Conservation (phyloP, 805 yeast genomes). For the Lipomyces sp. region DNA sequence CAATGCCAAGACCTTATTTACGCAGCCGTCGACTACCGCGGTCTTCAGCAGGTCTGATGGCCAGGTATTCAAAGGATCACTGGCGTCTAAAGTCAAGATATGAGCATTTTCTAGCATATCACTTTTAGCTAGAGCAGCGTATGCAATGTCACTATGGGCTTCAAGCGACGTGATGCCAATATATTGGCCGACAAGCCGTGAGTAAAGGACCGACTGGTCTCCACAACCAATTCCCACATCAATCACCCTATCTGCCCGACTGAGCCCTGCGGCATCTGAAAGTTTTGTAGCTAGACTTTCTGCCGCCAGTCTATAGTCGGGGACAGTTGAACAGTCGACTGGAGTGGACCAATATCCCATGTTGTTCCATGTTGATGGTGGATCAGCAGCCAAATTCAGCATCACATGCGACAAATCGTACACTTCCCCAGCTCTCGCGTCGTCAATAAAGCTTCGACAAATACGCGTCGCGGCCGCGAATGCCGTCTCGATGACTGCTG, state of each 20-base stretch:
- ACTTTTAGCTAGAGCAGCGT: neutral
- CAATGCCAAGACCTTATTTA: slow-evolving; percentile 30
- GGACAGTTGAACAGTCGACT: neutral
- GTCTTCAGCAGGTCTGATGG: slow-evolving; percentile 16
- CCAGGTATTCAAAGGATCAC: slow-evolving; percentile 22
- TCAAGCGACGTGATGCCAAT: slow-evolving; percentile 28
- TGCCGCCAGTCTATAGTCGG: slow-evolving; percentile 17
- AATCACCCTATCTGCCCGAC: slow-evolving; percentile 15
- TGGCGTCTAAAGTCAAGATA: slow-evolving; percentile 26
- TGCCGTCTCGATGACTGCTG: neutral
- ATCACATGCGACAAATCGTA: slow-evolving; percentile 31
- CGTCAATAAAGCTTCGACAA: neutral
- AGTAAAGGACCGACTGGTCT: slow-evolving; percentile 31
- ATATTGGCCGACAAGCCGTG: slow-evolving; percentile 19
- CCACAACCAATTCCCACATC: slow-evolving; percentile 37
- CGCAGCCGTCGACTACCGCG: slow-evolving; percentile 8
- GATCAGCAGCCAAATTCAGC: slow-evolving; percentile 24
- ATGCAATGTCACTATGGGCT: slow-evolving; percentile 21
- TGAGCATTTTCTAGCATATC: neutral
- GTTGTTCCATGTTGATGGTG: slow-evolving; percentile 31
- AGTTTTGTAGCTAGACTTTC: slow-evolving; percentile 19
- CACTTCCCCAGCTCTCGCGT: slow-evolving; percentile 9
- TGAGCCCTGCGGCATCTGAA: slow-evolving; percentile 18
- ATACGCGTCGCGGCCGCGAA: neutral
- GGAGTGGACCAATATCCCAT: slow-evolving; percentile 32